Percentiles rank a stretch among this genome's conserved stretches.
These are phyloP conservation scores for Hymenoscyphus salicellus DNA, from an alignment of 2,329 filamentous ascomycete genomes.

Conservation along the genomic window DNA sequence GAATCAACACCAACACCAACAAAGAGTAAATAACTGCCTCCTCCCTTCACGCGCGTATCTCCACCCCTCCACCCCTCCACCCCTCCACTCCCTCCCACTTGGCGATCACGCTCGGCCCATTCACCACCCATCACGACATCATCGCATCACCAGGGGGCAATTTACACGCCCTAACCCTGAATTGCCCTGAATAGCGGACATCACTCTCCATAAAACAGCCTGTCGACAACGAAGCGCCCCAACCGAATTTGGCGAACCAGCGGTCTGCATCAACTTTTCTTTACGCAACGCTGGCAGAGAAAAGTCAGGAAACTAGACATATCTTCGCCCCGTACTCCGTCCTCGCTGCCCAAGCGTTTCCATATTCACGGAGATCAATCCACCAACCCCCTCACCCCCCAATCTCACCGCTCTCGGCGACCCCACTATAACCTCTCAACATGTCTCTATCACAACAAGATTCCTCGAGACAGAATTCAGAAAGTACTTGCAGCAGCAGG, in stretches of 20 bases:
- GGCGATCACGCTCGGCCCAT: constrained; percentile 5
- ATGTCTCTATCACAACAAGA: constrained; percentile 10
- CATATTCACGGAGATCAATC: not conserved
- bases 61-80: not conserved
- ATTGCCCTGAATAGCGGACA: constrained; percentile 21
- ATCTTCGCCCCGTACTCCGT: not conserved
- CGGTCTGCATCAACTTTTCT: not conserved
- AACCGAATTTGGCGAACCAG: not conserved
- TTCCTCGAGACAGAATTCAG: not conserved
- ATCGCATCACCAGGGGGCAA: not conserved
- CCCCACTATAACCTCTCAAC: constrained; percentile 11
- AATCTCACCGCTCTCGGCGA: constrained; percentile 9
- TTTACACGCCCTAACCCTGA: constrained; percentile 30
- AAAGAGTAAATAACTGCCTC: too few relatives aligned
- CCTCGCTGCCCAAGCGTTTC: not conserved
- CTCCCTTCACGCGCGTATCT: too few relatives aligned
- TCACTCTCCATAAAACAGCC: not conserved
- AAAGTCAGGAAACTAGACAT: not conserved
- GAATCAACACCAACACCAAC: too few relatives aligned
- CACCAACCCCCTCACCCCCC: not conserved
- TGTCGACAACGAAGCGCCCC: not conserved
- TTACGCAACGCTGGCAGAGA: too few relatives aligned
- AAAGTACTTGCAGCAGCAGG: constrained; percentile 5
- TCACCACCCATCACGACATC: not conserved
- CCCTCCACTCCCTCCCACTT: constrained; percentile 1